Base-by-base conservation (phyloP, 306 rosid genomes). In the Abrus precatorius region DNA sequence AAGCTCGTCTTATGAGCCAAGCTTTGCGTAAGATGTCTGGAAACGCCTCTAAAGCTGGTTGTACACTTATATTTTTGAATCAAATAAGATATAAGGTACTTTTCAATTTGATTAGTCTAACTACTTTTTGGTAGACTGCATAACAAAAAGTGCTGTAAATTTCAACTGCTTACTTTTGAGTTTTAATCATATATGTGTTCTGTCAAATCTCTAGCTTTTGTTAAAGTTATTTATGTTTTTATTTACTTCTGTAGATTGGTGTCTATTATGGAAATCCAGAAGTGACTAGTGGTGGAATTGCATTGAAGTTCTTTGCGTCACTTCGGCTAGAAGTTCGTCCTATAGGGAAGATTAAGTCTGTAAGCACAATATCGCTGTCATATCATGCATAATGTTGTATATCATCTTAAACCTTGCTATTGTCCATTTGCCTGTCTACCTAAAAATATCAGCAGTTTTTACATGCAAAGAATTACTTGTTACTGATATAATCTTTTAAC, bases 1-100 rank as follows among this genome's bases (percentile, higher is more conserved):
- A 95, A 85, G 99, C 99, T 72, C 98, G 99, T 75, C 97, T 95
- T 70, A 95, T 95, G 99, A 95, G 98, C 87, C 99, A 95, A 86
- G 99, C 99, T 70, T 80, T 95, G 85, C 96, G 99, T 61, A 95
- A 95, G 85, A 95, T 95, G 99, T 95, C 99, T 50, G 99, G 98
- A 84, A 95, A 95, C 87, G 98, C 99, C 63, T 95, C 98, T 8
- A 95, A 93, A 90, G 99, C 99, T 90, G 98, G 99, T 72, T 95
- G 99, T 73, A 93, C 99, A 72, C 94, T 95, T 60, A 87, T 95
- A 78, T 95, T 95, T 81, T 84, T 95, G 85, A 95, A 95, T 86
- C 99, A 95, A 86, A 95, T 95, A 87, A 88, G 99, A 93, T 93
- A 93, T 62, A 95, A 95, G 99, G 99, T 95, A 84, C 57, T 72